phyloP scores from a whole-genome alignment of 768 basidiomycete genomes.

The Tricholoma flavovirens region DNA sequence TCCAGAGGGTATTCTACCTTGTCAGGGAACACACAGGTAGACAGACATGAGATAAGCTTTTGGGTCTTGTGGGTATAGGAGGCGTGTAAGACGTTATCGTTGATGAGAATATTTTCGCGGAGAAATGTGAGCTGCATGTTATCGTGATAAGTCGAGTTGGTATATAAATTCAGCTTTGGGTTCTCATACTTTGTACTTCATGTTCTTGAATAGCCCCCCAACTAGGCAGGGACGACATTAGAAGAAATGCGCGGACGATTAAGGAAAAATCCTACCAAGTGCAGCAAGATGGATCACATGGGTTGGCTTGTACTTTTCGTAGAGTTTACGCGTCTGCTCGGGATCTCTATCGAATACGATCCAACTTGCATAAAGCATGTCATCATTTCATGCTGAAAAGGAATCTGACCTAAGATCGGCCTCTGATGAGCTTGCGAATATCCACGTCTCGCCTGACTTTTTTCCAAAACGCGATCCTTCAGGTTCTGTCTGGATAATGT shows the following conservation, averaged over 20 bases:
- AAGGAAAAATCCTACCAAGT: conserved; percentile 50
- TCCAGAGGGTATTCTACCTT: conserved; percentile 91
- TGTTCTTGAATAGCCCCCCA: conserved; percentile 93
- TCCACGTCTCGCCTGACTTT: conserved; percentile 72
- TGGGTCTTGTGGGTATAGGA: conserved; percentile 56
- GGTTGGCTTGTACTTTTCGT: conserved; percentile 89
- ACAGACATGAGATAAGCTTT: conserved; percentile 92
- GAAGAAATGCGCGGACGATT: background rate
- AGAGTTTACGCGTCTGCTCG: conserved; percentile 63
- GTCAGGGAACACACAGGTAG: conserved; percentile 97
- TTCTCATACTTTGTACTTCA: conserved; percentile 76
- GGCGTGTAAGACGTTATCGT: conserved; percentile 85
- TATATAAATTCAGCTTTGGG: background rate
- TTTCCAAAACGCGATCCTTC: conserved; percentile 77
- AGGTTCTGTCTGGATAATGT: conserved; percentile 74
- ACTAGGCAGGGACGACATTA: conserved; percentile 40
- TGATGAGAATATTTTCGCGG: conserved; percentile 92
- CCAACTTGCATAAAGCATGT: background rate
- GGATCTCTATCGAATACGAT: conserved; percentile 46
- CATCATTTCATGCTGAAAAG: background rate
- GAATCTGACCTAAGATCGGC: conserved; percentile 71
- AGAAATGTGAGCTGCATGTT: conserved; percentile 72
- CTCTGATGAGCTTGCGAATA: conserved; percentile 74
- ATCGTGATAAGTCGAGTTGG: background rate
- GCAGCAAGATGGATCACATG: conserved; percentile 97